Percentiles rank a stretch among this genome's conserved stretches.
Evolutionary conservation across 2,329 filamentous ascomycete species (phyloP).

Genomic region (Dactylonectria macrodidyma): DNA sequence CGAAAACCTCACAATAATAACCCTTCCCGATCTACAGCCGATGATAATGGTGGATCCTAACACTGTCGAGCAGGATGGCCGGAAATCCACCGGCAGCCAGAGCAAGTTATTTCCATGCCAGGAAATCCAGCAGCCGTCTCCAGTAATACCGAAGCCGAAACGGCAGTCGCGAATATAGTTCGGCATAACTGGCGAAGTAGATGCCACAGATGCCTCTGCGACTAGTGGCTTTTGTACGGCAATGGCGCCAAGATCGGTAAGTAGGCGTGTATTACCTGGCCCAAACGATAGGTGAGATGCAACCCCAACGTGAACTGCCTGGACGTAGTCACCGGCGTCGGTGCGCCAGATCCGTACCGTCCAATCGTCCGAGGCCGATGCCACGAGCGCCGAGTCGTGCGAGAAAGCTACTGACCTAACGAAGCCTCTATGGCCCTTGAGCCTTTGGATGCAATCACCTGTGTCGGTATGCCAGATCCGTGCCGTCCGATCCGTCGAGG

Average conservation of each 20-base stretch:
- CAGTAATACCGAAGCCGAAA: conserved; percentile 2
- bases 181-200: not conserved
- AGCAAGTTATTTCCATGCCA: conserved; percentile 6
- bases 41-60: not conserved
- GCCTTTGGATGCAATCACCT: conserved; percentile 2
- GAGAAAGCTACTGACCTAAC: not conserved
- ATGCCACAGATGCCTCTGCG: not conserved
- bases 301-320: conserved; percentile 7
- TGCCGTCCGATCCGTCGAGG: not conserved
- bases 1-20: conserved; percentile 2
- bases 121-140: conserved; percentile 1
- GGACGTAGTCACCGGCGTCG: conserved; percentile 2
- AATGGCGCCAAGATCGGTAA: not conserved
- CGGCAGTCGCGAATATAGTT: not conserved
- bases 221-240: not conserved
- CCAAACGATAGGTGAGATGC: conserved; percentile 1
- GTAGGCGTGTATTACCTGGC: not conserved
- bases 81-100: conserved; percentile 1
- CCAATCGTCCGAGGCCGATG: not conserved
- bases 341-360: conserved; percentile 8
- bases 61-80: not conserved
- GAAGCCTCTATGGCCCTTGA: not conserved
- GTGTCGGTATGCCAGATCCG: conserved; percentile 7
- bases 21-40: not conserved
- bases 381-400: not conserved